phyloP scores from a whole-genome alignment of 2,329 filamentous ascomycete genomes.

The Paecilomyces formosus region DNA sequence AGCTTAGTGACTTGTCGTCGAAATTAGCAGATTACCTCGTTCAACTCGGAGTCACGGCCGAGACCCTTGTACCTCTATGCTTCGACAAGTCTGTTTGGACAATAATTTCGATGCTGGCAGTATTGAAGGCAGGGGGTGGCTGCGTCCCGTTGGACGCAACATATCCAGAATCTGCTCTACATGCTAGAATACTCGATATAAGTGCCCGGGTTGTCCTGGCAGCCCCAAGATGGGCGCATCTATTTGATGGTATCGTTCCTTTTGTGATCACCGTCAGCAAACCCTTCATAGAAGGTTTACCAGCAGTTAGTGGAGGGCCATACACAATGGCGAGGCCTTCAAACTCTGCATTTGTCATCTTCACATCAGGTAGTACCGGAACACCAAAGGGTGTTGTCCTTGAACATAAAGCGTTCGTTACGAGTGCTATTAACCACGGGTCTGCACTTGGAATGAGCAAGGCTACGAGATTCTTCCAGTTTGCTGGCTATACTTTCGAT shows the following conservation, averaged over 20 bases:
- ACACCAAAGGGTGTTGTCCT: conserved; percentile 29
- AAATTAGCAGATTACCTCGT: conserved; percentile 21
- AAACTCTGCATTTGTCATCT: conserved; percentile 25
- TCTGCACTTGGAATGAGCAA: conserved; percentile 13
- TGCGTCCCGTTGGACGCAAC: conserved; percentile 30
- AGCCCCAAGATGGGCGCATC: conserved; percentile 25
- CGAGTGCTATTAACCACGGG: conserved; percentile 21
- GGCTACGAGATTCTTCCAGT: conserved; percentile 29
- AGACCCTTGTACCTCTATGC: conserved; percentile 16
- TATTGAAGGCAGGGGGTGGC: conserved; percentile 23
- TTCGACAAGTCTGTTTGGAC: conserved; percentile 23
- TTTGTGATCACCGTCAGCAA: conserved; percentile 28
- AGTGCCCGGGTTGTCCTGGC: conserved; percentile 33
- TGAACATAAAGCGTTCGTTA: conserved; percentile 24
- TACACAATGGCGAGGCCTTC: conserved; percentile 6
- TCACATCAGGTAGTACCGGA: conserved; percentile 25
- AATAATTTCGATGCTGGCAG: conserved; percentile 19
- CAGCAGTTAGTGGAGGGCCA: conserved; percentile 5
- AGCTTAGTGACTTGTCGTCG: conserved; percentile 24
- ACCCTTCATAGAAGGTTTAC: conserved; percentile 28
- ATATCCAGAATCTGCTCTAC: conserved; percentile 21
- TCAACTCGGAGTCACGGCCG: conserved; percentile 19
- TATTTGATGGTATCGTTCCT: conserved; percentile 35
- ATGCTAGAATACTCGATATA: conserved; percentile 33
- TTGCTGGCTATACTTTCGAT: conserved; percentile 40